These are phyloP conservation scores for Penicillium decumbens DNA, from an alignment of 2,329 filamentous ascomycete genomes.

Conservation along the genomic window DNA sequence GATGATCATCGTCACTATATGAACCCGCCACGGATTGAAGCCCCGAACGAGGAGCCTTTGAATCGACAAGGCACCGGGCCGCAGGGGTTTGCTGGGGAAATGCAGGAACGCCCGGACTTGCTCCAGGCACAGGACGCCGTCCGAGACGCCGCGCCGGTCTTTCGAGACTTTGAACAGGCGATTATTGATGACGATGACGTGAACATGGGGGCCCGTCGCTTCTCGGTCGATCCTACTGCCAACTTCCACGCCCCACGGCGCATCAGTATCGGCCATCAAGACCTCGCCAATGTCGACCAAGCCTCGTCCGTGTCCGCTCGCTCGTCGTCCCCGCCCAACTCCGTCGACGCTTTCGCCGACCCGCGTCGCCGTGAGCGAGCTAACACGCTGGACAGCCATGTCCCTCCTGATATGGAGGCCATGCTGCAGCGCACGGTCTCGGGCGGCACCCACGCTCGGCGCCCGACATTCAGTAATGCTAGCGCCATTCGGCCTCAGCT, in stretches of 20 bases:
- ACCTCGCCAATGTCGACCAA: slow-evolving; percentile 41
- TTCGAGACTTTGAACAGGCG: slow-evolving; percentile 87
- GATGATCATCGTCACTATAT: slow-evolving; percentile 72
- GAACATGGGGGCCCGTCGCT: slow-evolving; percentile 34
- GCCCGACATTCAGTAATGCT: slow-evolving; percentile 56
- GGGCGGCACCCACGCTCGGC: slow-evolving; percentile 58
- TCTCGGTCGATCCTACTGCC: slow-evolving; percentile 42
- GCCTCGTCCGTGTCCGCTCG: slow-evolving; percentile 55
- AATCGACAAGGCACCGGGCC: slow-evolving; percentile 38
- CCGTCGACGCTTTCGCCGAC: slow-evolving; percentile 93
- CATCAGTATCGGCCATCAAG: slow-evolving; percentile 37
- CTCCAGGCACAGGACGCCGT: slow-evolving; percentile 48
- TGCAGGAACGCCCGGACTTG: slow-evolving; percentile 46
- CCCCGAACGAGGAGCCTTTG: slow-evolving; percentile 36
- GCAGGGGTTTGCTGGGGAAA: slow-evolving; percentile 48
- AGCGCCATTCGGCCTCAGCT: slow-evolving; percentile 52
- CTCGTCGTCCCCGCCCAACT: slow-evolving; percentile 85
- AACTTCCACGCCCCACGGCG: slow-evolving; percentile 32
- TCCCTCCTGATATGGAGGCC: slow-evolving; percentile 52
- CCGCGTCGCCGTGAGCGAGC: slow-evolving; percentile 77
- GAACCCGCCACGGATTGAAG: slow-evolving; percentile 34
- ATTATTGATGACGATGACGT: slow-evolving; percentile 50
- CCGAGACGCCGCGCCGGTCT: slow-evolving; percentile 43
- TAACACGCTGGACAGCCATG: slow-evolving; percentile 60
- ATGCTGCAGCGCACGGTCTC: slow-evolving; percentile 68